phyloP scores from a whole-genome alignment of 2,329 filamentous ascomycete genomes.

The Ustulina deusta region DNA sequence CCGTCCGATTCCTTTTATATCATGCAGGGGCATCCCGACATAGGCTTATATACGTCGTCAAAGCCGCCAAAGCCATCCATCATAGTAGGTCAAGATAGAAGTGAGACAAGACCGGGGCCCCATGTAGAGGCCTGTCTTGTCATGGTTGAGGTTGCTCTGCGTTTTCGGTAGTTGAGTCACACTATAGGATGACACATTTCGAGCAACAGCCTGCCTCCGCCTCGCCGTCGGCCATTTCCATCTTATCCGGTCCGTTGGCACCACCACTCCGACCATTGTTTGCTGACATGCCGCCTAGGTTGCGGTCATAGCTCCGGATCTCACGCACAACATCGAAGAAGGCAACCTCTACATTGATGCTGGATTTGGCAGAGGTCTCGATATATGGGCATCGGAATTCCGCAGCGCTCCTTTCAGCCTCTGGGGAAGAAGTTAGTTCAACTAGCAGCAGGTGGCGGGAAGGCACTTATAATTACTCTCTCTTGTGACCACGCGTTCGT shows the following conservation, averaged over 20 bases:
- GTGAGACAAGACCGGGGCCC: slow-evolving; percentile 39
- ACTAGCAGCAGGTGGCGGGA: slow-evolving; percentile 28
- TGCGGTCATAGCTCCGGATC: slow-evolving; percentile 97
- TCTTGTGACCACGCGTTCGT: slow-evolving; percentile 89
- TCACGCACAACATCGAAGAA: slow-evolving; percentile 99
- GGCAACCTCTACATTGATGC: slow-evolving; percentile 97
- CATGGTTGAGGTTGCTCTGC: slow-evolving; percentile 34
- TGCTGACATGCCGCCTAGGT: slow-evolving; percentile 89
- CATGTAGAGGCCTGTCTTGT: slow-evolving; percentile 39
- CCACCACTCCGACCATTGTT: slow-evolving; percentile 75
- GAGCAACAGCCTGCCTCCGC: slow-evolving; percentile 82
- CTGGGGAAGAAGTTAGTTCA: slow-evolving; percentile 59
- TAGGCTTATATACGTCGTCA: slow-evolving; percentile 48
- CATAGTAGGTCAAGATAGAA: slow-evolving; percentile 41
- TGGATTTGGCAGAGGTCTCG: slow-evolving; percentile 97
- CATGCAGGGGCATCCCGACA: slow-evolving; percentile 50
- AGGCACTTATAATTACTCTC: slow-evolving; percentile 72
- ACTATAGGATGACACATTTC: slow-evolving; percentile 88
- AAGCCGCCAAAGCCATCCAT: slow-evolving; percentile 45
- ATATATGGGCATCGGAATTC: slow-evolving; percentile 96
- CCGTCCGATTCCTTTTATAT: slow-evolving; percentile 49
- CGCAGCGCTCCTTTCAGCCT: slow-evolving; percentile 71
- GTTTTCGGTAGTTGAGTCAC: slow-evolving; percentile 25
- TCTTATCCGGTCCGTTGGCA: slow-evolving; percentile 73
- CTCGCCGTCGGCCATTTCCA: slow-evolving; percentile 80